phyloP scores from a whole-genome alignment of 1,139 yeast species.

The Blastobotrys buckinghamii region DNA sequence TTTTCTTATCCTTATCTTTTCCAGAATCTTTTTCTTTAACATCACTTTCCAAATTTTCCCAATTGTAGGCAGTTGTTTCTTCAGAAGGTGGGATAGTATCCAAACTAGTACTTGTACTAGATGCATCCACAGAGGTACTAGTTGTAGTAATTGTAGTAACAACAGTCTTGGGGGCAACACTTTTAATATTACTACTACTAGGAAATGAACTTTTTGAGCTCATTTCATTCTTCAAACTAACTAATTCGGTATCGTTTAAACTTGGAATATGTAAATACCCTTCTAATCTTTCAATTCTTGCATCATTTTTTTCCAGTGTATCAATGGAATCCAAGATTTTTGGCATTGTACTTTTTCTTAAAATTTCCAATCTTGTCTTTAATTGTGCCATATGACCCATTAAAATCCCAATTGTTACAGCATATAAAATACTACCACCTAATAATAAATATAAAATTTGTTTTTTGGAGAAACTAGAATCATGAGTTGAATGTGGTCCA shows the following conservation, averaged over 20 bases:
- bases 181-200: neutral
- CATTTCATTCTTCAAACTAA: neutral
- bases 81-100: neutral
- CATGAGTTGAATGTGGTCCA: neutral
- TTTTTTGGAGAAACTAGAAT: neutral
- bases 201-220: neutral
- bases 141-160: neutral
- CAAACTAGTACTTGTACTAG: neutral
- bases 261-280: neutral
- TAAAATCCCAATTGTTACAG: neutral
- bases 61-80: neutral
- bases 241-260: neutral
- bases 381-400: neutral
- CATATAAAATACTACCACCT: neutral
- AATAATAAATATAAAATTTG: neutral
- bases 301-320: neutral
- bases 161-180: neutral
- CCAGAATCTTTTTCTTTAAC: neutral
- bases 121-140: neutral
- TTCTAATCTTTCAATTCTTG: neutral
- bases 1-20: neutral
- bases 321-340: neutral
- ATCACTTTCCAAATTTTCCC: neutral
- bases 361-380: neutral
- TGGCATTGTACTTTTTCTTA: neutral